Percentiles rank a stretch among this genome's conserved stretches.
phyloP scores from a whole-genome alignment of 164 flowering plant genomes.

The Chimonanthus praecox region DNA sequence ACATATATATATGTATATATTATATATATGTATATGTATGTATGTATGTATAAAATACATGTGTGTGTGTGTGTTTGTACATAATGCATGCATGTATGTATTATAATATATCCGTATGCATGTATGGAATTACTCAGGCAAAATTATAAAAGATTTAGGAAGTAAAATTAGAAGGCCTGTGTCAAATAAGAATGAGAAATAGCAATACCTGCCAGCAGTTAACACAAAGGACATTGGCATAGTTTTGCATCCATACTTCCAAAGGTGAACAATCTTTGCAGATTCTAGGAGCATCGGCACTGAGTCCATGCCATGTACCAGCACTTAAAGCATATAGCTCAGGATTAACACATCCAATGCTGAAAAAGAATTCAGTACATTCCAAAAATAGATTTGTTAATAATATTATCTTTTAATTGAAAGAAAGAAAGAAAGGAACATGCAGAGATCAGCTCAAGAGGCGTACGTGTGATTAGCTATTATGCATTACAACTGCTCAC shows the following conservation, averaged over 20 bases:
- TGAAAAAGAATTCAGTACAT: slow-evolving; percentile 31
- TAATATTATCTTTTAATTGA: background rate
- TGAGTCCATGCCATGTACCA: slow-evolving; percentile 45
- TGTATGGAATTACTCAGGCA: no score
- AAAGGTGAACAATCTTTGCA: slow-evolving; percentile 18
- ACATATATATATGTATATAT: no score
- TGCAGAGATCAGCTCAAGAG: background rate
- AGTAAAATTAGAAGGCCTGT: background rate
- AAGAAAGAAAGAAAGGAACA: background rate
- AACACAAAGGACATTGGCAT: slow-evolving; percentile 74
- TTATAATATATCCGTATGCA: no score
- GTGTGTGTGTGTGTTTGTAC: no score
- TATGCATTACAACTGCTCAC: background rate
- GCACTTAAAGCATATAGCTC: slow-evolving; percentile 77
- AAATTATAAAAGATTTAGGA: no score
- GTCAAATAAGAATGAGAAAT: background rate
- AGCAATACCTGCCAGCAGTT: slow-evolving; percentile 92
- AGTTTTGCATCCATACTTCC: slow-evolving; percentile 61
- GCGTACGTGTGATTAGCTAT: background rate
- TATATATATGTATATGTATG: no score
- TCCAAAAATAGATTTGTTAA: background rate
- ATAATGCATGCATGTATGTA: no score
- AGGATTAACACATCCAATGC: slow-evolving; percentile 85
- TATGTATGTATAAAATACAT: no score
- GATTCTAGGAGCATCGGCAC: slow-evolving; percentile 8